Percentiles rank a stretch among this genome's conserved stretches.
Conservation (phyloP, 352 stramenopile genomes). For the Pythium oligandrum region DNA sequence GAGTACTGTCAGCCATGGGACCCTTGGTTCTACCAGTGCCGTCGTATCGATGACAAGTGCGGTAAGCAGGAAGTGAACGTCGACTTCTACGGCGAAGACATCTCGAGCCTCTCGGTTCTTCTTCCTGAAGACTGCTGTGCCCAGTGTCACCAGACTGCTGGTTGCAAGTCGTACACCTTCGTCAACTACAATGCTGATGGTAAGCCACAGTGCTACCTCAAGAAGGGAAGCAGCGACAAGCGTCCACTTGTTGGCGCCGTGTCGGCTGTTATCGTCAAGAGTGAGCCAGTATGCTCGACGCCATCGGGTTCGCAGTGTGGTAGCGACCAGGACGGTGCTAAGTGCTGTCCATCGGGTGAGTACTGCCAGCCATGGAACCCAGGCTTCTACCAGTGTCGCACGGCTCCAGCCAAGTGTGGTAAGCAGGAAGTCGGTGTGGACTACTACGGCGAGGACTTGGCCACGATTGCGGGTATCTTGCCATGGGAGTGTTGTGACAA, state of each 20-base stretch:
- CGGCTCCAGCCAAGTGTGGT: constrained; percentile 23
- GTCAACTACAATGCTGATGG: constrained; percentile 40
- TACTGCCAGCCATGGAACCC: constrained; percentile 40
- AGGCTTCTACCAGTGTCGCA: constrained; percentile 32
- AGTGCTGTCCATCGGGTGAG: constrained; percentile 30
- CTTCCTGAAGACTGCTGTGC: constrained; percentile 35
- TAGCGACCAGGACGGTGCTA: constrained; percentile 11
- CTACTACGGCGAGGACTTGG: constrained; percentile 31
- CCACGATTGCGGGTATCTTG: constrained; percentile 25
- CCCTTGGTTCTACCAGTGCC: constrained; percentile 50
- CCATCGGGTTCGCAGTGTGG: constrained; percentile 9
- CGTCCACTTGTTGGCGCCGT: constrained; percentile 32
- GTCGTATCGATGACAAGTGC: constrained; percentile 23
- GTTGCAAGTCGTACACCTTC: constrained; percentile 53
- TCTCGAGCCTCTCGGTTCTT: constrained; percentile 31
- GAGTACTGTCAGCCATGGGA: constrained; percentile 60
- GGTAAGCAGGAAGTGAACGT: constrained; percentile 31
- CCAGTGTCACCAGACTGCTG: constrained; percentile 30
- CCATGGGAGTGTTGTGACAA: constrained; percentile 33
- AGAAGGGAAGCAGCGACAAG: constrained; percentile 12
- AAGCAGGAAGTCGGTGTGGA: constrained; percentile 29
- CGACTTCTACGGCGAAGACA: constrained; percentile 43
- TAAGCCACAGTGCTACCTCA: constrained; percentile 47
- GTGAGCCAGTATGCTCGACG: constrained; percentile 1
- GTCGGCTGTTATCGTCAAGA: constrained; percentile 17